Percentiles rank a stretch among this genome's conserved stretches.
Conservation (phyloP, 2,329 filamentous ascomycete genomes). For the Cladophialophora yegresii region DNA sequence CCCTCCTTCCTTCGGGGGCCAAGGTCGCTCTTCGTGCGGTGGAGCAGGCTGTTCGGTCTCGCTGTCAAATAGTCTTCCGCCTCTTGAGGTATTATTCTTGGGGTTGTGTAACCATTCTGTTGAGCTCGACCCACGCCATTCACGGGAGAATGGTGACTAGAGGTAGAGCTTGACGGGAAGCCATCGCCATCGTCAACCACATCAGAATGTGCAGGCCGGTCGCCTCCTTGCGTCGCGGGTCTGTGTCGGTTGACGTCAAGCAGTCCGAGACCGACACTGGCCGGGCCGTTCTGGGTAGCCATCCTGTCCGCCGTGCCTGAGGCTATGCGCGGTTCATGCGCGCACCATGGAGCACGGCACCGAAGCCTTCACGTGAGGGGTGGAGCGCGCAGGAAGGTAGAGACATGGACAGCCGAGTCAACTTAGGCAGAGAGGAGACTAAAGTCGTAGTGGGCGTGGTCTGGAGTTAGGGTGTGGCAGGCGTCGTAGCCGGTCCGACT, state of each 20-base stretch:
- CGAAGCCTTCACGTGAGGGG: background rate
- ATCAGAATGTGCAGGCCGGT: slow-evolving; percentile 11
- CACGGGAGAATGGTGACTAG: slow-evolving; percentile 16
- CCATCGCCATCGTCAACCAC: slow-evolving; percentile 14
- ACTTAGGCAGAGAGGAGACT: background rate
- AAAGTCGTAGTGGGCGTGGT: background rate
- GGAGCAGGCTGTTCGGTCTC: slow-evolving; percentile 38
- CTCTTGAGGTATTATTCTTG: slow-evolving; percentile 32
- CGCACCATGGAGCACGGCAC: slow-evolving; percentile 11
- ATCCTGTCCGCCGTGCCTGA: slow-evolving; percentile 14
- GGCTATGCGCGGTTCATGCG: slow-evolving; percentile 15
- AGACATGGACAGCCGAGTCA: slow-evolving; percentile 2
- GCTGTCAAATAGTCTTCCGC: slow-evolving; percentile 29
- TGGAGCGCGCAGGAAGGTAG: background rate
- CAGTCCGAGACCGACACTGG: slow-evolving; percentile 17
- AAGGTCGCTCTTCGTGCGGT: slow-evolving; percentile 58
- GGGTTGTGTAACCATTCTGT: slow-evolving; percentile 19
- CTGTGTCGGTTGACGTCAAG: slow-evolving; percentile 22
- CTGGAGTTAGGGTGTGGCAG: background rate
- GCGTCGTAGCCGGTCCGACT: background rate
- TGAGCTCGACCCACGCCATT: slow-evolving; percentile 17
- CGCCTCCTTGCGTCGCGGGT: slow-evolving; percentile 25
- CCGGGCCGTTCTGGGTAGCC: slow-evolving; percentile 21
- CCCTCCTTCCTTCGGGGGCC: slow-evolving; percentile 48
- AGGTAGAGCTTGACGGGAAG: slow-evolving; percentile 14